Evolutionary conservation across 2,329 filamentous ascomycete species (phyloP).

Genomic region (Fusarium udum): DNA sequence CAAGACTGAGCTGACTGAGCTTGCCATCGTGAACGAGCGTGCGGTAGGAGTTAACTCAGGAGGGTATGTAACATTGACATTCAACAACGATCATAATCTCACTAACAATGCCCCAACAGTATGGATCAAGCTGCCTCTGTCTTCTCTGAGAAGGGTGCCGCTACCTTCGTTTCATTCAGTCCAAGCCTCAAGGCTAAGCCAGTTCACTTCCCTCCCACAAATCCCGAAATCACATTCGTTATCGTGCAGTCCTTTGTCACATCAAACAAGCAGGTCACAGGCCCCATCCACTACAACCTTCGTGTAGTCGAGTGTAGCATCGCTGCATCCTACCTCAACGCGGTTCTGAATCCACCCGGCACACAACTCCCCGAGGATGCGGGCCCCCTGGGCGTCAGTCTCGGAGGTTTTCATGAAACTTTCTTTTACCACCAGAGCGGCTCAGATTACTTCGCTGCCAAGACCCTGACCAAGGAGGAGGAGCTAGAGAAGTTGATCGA

Average conservation of each 20-base stretch:
- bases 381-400: constrained; percentile 81
- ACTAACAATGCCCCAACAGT: constrained; percentile 54
- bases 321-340: constrained; percentile 76
- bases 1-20: constrained; percentile 90
- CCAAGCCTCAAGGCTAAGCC: constrained; percentile 80
- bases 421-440: constrained; percentile 69
- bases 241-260: constrained; percentile 95
- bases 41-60: constrained; percentile 96
- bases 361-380: constrained; percentile 77
- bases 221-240: constrained; percentile 87
- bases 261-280: constrained; percentile 94
- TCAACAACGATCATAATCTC: not conserved
- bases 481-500: constrained; percentile 80
- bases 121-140: constrained; percentile 99
- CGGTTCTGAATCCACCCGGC: constrained; percentile 63
- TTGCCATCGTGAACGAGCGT: constrained; percentile 93
- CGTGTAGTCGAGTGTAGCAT: constrained; percentile 95
- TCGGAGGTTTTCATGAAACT: constrained; percentile 86
- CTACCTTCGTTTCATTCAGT: constrained; percentile 89
- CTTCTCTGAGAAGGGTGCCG: constrained; percentile 85
- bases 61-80: constrained; percentile 65
- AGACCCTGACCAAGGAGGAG: constrained; percentile 59
- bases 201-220: constrained; percentile 82
- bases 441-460: constrained; percentile 53
- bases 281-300: constrained; percentile 94